These are phyloP conservation scores for Rhodofomes roseus DNA, from an alignment of 1,284 basidiomycete genomes.

Conservation along the genomic window DNA sequence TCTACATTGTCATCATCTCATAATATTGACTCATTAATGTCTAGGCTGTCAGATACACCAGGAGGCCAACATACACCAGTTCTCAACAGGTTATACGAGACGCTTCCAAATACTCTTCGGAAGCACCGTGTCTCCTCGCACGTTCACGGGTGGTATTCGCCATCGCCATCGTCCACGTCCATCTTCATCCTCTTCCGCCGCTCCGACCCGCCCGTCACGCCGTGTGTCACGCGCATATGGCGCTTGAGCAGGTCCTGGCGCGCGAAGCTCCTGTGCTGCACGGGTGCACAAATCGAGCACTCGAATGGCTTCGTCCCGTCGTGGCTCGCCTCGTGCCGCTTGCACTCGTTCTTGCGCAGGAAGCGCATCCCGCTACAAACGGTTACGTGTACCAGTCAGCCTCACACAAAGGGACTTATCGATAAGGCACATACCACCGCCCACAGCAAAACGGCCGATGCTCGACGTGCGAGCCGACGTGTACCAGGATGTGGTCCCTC, in stretches of 20 bases:
- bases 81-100: no score
- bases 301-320: constrained; percentile 51
- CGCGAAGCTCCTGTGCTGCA: constrained; percentile 46
- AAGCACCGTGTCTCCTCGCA: background rate
- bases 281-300: constrained; percentile 47
- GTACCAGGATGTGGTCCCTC: constrained; percentile 67
- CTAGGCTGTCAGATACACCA: no score
- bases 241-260: constrained; percentile 63
- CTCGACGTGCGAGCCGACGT: constrained; percentile 66
- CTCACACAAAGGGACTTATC: background rate
- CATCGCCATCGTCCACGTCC: constrained; percentile 13
- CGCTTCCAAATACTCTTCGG: no score
- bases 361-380: constrained; percentile 62
- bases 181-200: constrained; percentile 17
- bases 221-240: constrained; percentile 55
- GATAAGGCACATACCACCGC: constrained; percentile 43
- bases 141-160: constrained; percentile 17
- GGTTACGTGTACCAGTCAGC: no score
- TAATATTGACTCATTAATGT: no score
- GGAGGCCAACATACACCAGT: no score
- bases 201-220: constrained; percentile 16
- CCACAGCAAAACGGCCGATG: constrained; percentile 59
- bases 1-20: no score
- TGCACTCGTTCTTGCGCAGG: constrained; percentile 70
- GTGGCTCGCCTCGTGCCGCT: constrained; percentile 65